Evolutionary conservation across 106 monocot species (phyloP).

Genomic region (Platanthera zijinensis): DNA sequence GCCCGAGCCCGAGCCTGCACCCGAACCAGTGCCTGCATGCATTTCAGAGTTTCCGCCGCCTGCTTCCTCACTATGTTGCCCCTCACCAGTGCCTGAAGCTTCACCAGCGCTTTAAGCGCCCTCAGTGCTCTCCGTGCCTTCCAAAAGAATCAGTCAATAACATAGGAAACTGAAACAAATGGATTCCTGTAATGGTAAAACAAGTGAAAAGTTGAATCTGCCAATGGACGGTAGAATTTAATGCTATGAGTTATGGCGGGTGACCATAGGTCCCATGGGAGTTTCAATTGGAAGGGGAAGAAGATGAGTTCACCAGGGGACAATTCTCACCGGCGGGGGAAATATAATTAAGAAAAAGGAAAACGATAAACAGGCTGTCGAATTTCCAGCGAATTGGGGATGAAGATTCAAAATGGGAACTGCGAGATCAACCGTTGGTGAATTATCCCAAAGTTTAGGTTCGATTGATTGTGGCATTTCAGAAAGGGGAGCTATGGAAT

Average conservation of each 20-base stretch:
- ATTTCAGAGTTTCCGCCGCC: slow-evolving; percentile 66
- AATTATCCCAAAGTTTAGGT: background rate
- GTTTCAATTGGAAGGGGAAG: background rate
- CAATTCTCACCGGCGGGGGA: background rate
- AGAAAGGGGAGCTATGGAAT: background rate
- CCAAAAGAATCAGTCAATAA: background rate
- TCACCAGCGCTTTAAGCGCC: slow-evolving; percentile 71
- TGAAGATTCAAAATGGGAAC: slow-evolving; percentile 20
- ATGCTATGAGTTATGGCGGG: background rate
- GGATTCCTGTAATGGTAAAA: background rate
- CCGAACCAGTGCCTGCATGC: slow-evolving; percentile 82
- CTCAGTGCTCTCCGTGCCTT: slow-evolving; percentile 84
- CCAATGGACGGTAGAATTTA: background rate
- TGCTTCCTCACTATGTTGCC: slow-evolving; percentile 85
- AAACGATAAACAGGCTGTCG: background rate
- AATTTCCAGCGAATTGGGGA: background rate
- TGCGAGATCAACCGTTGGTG: background rate
- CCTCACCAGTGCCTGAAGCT: slow-evolving; percentile 82
- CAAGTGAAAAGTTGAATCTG: background rate
- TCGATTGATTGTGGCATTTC: background rate
- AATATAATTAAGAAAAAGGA: background rate
- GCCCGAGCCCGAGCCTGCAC: slow-evolving; percentile 69
- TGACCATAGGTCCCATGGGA: background rate
- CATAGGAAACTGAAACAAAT: background rate
- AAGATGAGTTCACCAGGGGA: background rate